Percentiles rank a stretch among this genome's conserved stretches.
phyloP scores from a whole-genome alignment of 805 yeast species.

The Pichia scutulata region DNA sequence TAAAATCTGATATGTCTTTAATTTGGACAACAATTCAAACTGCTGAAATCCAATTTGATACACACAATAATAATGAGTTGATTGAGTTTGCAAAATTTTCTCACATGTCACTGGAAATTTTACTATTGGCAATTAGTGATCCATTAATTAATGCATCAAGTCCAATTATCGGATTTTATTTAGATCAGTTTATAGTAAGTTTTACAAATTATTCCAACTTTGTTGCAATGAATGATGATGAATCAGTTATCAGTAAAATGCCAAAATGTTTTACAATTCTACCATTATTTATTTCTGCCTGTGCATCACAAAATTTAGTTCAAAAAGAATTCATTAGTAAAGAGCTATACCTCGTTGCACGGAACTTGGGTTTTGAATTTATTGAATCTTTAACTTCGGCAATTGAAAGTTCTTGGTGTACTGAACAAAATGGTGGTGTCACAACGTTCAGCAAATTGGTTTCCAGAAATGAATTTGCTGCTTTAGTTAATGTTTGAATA shows the following conservation, averaged over 20 bases:
- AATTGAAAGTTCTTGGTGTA: slow-evolving; percentile 26
- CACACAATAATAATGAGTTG: slow-evolving; percentile 2
- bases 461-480: slow-evolving; percentile 14
- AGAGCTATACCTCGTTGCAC: slow-evolving; percentile 17
- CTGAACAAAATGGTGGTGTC: slow-evolving; percentile 16
- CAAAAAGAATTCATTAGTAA: slow-evolving; percentile 23
- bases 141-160: slow-evolving; percentile 12
- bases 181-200: slow-evolving; percentile 19
- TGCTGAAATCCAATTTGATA: slow-evolving; percentile 22
- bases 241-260: neutral
- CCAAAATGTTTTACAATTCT: slow-evolving; percentile 11
- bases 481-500: neutral
- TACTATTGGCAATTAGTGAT: slow-evolving; percentile 20
- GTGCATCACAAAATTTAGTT: slow-evolving; percentile 18
- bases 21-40: slow-evolving; percentile 27
- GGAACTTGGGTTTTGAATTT: slow-evolving; percentile 10
- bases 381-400: slow-evolving; percentile 14
- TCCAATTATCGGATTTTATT: slow-evolving; percentile 22
- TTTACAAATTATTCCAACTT: slow-evolving; percentile 7
- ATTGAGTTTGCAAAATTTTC: slow-evolving; percentile 18
- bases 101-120: slow-evolving; percentile 23
- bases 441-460: slow-evolving; percentile 15
- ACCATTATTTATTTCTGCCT: slow-evolving; percentile 25
- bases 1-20: slow-evolving; percentile 21
- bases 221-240: neutral